Evolutionary conservation across 1,139 yeast species (phyloP), one percentile per base, ranked within the genome.

Genomic region (Eremothecium gossypii): DNA sequence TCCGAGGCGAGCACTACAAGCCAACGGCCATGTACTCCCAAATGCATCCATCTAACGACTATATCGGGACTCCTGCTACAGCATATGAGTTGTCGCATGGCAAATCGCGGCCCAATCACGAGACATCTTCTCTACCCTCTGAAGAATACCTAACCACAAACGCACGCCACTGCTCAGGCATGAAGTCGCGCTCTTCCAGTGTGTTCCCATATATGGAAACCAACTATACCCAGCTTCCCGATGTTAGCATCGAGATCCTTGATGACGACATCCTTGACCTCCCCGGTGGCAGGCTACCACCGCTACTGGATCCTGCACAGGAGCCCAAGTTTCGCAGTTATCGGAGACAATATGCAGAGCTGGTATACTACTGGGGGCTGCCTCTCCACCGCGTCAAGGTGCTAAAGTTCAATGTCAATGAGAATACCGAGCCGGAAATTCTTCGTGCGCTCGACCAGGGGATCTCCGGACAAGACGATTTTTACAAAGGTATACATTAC

Each of bases 341-440:
- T 58, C 65, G 96, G 34, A 71, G 73, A 28, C 82, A 79, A 47
- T 89, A 89, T 60, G 91, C 96, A 0, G 76, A 81, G n/a, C 71
- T 87, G 60, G 66, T 89, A 20, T 85, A 75, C 53, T 63, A 73
- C 33, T 89, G 97, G 97, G 93, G 91, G 0, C 68, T 87, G 27
- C 85, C 87, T 0, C 72, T 83, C 13, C 77, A 80, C 50, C 65
- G 95, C 31, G 75, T 84, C 29, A 91, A 89, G 54, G 74, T 89
- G 6, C 62, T 86, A 44, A 87, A 87, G 60, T 80, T 82, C 55
- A 84, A 83, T 52, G 74, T 74, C 45, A 67, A 72, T n/a, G 47
- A 56, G 26, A 40, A 45, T 44, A 17, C 41, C 12, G 67, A 65
- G 9, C 30, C 39, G 12, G 49, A 33, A 28, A 41, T 44, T 17